Evolutionary conservation across 129 eudicot species (phyloP), one percentile per base, ranked within the genome.

Genomic region (Chrysanthemum seticuspe): DNA sequence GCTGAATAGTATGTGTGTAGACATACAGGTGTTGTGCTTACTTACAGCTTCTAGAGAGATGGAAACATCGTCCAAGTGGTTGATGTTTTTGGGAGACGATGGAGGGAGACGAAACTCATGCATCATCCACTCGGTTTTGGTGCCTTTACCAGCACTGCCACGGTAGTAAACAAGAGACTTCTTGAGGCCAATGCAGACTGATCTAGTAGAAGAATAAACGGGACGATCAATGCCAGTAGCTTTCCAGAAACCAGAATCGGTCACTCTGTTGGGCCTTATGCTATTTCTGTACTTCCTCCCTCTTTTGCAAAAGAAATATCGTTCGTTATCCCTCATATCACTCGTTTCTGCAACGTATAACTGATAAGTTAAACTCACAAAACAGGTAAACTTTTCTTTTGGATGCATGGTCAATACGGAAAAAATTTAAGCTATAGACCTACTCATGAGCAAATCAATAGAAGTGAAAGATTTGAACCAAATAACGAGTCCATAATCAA

Each of bases 61-160:
- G 15, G 80, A 68, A 77, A 66, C 13, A 36, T 49, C 77, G 47
- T 53, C 61, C 44, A 57, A 25, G 47, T 71, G 82, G 18, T 72
- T 68, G 64, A 55, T 29, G 15, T 23, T 62, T 27, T 62, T 62
- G 67, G 71, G 58, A 67, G 62, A 31, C 54, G 76, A 9, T 21
- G 72, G 83, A 15, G 96, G 96, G 65, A 89, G 92, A 23, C 96
- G 89, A 48, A 89, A 89, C 66, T 89, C 96, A 27, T 89, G 96
- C 96, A 89, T 89, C 96, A 89, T 89, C 96, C 96, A 89, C 47
- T 89, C 96, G 25, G 96, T 89, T 80, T 89, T 89, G 72, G 96
- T 82, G 27, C 96, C 92, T 82, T 89, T 89, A 8, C 96, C 96
- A 10, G 96, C 96, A 47, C 87, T 86, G 0, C 96, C 96, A 2